These are phyloP conservation scores for Phoma sp. DNA, from an alignment of 2,329 filamentous ascomycete genomes.

Conservation along the genomic window DNA sequence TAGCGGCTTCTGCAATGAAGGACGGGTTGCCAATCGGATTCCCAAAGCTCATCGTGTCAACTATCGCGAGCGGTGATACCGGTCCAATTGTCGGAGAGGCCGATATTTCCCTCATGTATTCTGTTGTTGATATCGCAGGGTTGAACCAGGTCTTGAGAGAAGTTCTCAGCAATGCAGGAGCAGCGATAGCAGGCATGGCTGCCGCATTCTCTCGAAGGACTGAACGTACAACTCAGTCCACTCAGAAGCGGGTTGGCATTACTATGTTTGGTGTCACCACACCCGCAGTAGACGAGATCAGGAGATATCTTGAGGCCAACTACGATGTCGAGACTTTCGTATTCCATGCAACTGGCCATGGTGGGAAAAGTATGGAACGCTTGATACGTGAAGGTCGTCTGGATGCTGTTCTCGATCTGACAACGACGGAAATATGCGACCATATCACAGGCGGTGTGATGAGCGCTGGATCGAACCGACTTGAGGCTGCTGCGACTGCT, in stretches of 20 bases:
- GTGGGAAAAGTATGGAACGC: conserved; percentile 72
- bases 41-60: conserved; percentile 73
- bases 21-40: conserved; percentile 67
- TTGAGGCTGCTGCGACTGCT: conserved; percentile 62
- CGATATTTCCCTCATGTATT: conserved; percentile 74
- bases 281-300: conserved; percentile 64
- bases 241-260: conserved; percentile 59
- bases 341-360: conserved; percentile 73
- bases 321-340: conserved; percentile 63
- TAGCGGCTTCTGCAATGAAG: conserved; percentile 67
- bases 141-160: conserved; percentile 64
- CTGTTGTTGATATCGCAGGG: conserved; percentile 73
- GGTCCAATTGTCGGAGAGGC: conserved; percentile 69
- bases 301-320: conserved; percentile 52
- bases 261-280: conserved; percentile 81
- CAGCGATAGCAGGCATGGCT: conserved; percentile 66
- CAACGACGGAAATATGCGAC: conserved; percentile 71
- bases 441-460: conserved; percentile 68
- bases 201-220: conserved; percentile 46
- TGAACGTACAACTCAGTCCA: background rate
- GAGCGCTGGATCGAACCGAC: conserved; percentile 62
- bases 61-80: conserved; percentile 71
- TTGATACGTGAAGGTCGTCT: conserved; percentile 63
- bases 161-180: conserved; percentile 68
- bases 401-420: conserved; percentile 72